Conservation (phyloP, 2,329 filamentous ascomycete species). For the Aureobasidium namibiae region DNA sequence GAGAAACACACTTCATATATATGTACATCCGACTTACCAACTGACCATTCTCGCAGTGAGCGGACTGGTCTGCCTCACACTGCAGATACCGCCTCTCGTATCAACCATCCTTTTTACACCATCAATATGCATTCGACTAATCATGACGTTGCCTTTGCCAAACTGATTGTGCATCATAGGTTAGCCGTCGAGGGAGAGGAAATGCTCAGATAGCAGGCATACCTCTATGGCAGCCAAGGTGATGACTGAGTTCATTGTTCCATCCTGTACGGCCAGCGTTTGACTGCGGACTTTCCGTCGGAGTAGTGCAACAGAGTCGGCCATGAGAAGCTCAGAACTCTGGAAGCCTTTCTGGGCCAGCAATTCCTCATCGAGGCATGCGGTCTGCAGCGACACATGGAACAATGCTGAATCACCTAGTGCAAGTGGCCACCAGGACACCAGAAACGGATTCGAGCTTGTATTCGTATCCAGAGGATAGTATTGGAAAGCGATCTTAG, state of each 20-base stretch:
- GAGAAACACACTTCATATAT: neutral
- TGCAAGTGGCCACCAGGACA: slow-evolving; percentile 10
- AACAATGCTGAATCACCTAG: slow-evolving; percentile 3
- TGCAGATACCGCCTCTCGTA: neutral
- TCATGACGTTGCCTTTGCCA: neutral
- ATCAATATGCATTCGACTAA: neutral
- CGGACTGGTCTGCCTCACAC: slow-evolving; percentile 1
- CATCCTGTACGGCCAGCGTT: neutral
- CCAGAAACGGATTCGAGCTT: neutral
- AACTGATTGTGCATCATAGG: neutral
- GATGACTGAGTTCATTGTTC: slow-evolving; percentile 8
- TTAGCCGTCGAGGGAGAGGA: neutral
- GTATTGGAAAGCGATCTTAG: slow-evolving; percentile 10
- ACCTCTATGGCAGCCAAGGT: slow-evolving; percentile 6
- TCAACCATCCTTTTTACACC: neutral
- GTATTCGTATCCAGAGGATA: slow-evolving; percentile 4
- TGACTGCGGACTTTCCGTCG: neutral
- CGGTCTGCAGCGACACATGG: slow-evolving; percentile 3
- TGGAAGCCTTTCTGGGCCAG: neutral
- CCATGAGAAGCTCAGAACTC: neutral
- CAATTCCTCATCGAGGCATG: slow-evolving; percentile 5
- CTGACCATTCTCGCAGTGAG: slow-evolving; percentile 3
- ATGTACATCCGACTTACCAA: neutral
- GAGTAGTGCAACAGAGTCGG: neutral
- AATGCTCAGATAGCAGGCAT: neutral